A percentile compares a stretch with the other conserved stretches of the same genome.
Conservation (phyloP, 2,329 filamentous ascomycete species). For the Purpureocillium lavendulum region DNA sequence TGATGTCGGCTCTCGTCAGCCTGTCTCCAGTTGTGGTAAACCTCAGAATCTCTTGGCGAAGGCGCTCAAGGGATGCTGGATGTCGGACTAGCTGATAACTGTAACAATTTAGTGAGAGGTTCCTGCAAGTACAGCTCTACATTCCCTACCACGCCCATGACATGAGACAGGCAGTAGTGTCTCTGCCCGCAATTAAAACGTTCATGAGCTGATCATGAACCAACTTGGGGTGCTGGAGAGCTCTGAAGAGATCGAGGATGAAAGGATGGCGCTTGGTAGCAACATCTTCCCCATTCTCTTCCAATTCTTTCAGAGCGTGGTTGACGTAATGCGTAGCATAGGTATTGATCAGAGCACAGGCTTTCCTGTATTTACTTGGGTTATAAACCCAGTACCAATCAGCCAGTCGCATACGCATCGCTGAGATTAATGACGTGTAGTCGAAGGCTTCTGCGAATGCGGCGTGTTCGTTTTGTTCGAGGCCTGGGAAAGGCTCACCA, state of each 20-base stretch:
- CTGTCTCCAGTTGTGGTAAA: background rate
- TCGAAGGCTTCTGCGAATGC: background rate
- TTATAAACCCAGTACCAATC: background rate
- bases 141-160: background rate
- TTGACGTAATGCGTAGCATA: background rate
- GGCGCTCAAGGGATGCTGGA: background rate
- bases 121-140: background rate
- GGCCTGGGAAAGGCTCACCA: background rate
- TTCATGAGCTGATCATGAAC: background rate
- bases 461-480: background rate
- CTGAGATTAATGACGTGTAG: background rate
- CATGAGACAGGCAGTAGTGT: background rate
- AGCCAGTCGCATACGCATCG: background rate
- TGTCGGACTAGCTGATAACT: conserved; percentile 1
- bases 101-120: background rate
- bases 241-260: background rate
- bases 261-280: background rate
- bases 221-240: background rate
- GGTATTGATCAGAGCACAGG: background rate
- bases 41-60: background rate
- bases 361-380: background rate
- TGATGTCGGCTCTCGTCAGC: background rate
- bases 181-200: background rate
- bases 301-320: background rate
- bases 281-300: background rate